A percentile compares a stretch with the other conserved stretches of the same genome.
Conservation (phyloP, 805 yeast genomes). For the Peterozyma toletana region DNA sequence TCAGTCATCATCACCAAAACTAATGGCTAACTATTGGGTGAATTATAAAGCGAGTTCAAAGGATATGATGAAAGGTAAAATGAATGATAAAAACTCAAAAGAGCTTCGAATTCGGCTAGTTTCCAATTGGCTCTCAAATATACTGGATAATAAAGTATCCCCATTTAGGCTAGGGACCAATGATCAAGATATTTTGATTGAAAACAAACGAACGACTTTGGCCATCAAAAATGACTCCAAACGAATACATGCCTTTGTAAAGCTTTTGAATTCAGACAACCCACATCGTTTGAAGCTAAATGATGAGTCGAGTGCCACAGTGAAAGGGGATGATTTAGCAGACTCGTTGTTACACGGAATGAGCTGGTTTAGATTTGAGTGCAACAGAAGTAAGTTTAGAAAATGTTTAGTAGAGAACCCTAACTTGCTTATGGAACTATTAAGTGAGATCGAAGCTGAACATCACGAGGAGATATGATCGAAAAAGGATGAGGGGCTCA, state of each 20-base stretch:
- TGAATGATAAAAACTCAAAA: constrained; percentile 12
- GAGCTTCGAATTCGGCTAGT: constrained; percentile 18
- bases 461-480: constrained; percentile 1
- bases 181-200: neutral
- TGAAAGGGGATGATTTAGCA: constrained; percentile 58
- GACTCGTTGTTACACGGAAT: constrained; percentile 61
- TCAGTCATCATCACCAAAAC: constrained; percentile 17
- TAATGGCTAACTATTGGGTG: constrained; percentile 25
- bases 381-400: constrained; percentile 15
- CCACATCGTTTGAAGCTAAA: constrained; percentile 1
- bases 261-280: constrained; percentile 15
- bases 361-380: constrained; percentile 38
- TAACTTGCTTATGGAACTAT: constrained; percentile 1
- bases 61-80: constrained; percentile 1
- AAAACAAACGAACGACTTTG: neutral
- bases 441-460: constrained; percentile 2
- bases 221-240: constrained; percentile 12
- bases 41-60: constrained; percentile 4
- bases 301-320: neutral
- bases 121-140: constrained; percentile 15
- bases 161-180: no score
- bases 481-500: no score
- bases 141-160: no score
- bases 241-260: constrained; percentile 18
- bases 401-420: constrained; percentile 4